A percentile compares a stretch with the other conserved stretches of the same genome.
phyloP scores from a whole-genome alignment of 345 rosid genomes.

The Hirschfeldia incana region DNA sequence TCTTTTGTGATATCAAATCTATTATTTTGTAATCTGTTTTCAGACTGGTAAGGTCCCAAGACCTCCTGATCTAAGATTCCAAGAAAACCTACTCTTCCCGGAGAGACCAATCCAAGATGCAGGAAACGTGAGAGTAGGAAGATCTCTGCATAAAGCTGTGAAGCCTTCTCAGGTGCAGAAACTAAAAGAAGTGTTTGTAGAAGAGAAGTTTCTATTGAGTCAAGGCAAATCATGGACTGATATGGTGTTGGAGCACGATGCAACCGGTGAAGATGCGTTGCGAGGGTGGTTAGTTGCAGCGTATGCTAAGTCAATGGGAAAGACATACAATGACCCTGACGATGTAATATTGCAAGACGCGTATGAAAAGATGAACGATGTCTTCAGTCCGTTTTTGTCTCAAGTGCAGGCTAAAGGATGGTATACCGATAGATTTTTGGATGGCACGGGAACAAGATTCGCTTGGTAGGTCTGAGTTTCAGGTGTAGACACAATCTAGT shows the following conservation, averaged over 20 bases:
- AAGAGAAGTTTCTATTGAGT: constrained; percentile 71
- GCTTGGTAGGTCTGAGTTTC: constrained; percentile 45
- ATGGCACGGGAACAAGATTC: constrained; percentile 81
- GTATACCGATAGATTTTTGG: constrained; percentile 88
- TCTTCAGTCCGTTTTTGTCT: constrained; percentile 54
- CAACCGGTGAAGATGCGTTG: constrained; percentile 84
- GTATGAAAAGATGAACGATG: constrained; percentile 58
- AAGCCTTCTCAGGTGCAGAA: constrained; percentile 67
- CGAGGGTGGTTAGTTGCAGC: constrained; percentile 98
- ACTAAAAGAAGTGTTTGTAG: constrained; percentile 60
- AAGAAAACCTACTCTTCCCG: constrained; percentile 76
- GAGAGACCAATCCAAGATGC: constrained; percentile 77
- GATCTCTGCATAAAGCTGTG: constrained; percentile 57
- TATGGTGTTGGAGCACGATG: constrained; percentile 77
- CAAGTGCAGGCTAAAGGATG: constrained; percentile 84
- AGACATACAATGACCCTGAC: constrained; percentile 39
- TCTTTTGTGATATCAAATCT: constrained; percentile 24
- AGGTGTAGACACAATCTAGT: constrained; percentile 13
- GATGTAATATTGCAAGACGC: constrained; percentile 53
- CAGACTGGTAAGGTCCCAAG: constrained; percentile 76
- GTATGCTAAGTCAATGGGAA: constrained; percentile 50
- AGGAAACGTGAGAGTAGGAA: constrained; percentile 83
- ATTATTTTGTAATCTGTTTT: constrained; percentile 21
- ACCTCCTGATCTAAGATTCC: constrained; percentile 79
- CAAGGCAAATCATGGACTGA: constrained; percentile 58